Evolutionary conservation across 2,329 filamentous ascomycete genomes (phyloP), one percentile per base, ranked within the genome.

Genomic region (Hypoxylon sp.): DNA sequence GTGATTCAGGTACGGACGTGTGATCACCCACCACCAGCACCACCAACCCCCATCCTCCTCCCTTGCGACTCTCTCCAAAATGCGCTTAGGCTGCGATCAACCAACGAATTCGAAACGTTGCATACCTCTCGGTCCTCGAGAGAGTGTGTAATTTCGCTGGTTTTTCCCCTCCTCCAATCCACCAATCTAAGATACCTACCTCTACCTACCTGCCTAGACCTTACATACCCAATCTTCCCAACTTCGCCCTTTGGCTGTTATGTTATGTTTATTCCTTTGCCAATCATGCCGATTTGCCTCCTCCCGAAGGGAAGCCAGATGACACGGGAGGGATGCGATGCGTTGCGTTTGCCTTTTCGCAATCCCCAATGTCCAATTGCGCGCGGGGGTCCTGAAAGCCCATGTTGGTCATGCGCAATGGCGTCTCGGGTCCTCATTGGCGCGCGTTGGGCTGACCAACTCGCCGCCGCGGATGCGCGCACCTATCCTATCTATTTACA

Each of bases 1-100:
- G 47, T 71, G 69, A 71, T 71, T 71, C 69, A 71, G 69, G 69
- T 65, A 71, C 69, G 53, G 39, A 48, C 55, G 63, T 67, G 62
- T 71, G 66, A 69, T 67, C 69, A 70, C 48, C 61, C 55, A 63
- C 24, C 24, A 27, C 24, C 24, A n/a, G n/a, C n/a, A 27, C 24
- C 24, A 5, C 24, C 24, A 27, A 27, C 53, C 61, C 42, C 37
- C 46, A 11, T 24, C 27, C n/a, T 56, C 52, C 61, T 63, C 59
- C 62, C 68, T 65, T 67, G 54, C 65, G 58, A 68, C 50, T 46
- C 27, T 46, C 27, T 27, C 56, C 8, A 48, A 32, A 60, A 32
- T 60, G 37, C 57, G 60, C 57, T 58, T 59, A 58, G 47, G 52
- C 62, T 37, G 31, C 54, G 29, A 59, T 64, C 37, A 24, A 37